phyloP scores from a whole-genome alignment of 306 rosid genomes.

The Dryas drummondii region DNA sequence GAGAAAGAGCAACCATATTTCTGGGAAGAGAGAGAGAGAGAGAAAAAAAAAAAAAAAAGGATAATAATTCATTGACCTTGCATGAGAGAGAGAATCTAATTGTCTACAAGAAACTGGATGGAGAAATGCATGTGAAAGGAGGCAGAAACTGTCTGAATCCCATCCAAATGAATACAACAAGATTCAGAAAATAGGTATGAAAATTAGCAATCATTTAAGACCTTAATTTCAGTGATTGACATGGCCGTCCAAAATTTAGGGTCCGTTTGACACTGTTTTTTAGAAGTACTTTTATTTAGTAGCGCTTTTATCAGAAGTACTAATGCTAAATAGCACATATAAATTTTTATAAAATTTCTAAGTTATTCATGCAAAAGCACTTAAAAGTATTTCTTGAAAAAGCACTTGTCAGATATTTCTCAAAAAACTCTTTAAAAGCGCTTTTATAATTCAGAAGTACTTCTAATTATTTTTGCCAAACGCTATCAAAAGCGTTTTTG shows the following conservation, averaged over 20 bases:
- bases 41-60: constrained; percentile 6
- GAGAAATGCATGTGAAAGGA: constrained; percentile 3
- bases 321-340: too few species aligned
- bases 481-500: too few species aligned
- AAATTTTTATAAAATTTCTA: too few species aligned
- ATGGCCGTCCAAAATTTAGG: not conserved
- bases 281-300: too few species aligned
- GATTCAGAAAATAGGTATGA: not conserved
- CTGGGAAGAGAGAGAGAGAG: constrained; percentile 4
- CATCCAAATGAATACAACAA: not conserved
- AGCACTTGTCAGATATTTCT: too few species aligned
- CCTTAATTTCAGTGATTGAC: constrained; percentile 1
- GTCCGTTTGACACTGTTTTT: too few species aligned
- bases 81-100: constrained; percentile 11
- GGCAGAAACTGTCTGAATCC: not conserved
- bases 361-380: too few species aligned
- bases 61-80: constrained; percentile 24
- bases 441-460: too few species aligned
- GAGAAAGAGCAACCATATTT: not conserved
- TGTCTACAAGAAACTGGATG: not conserved
- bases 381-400: too few species aligned
- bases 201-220: not conserved
- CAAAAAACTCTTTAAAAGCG: too few species aligned
- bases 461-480: too few species aligned
- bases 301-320: too few species aligned